A percentile compares a stretch with the other conserved stretches of the same genome.
phyloP scores from a whole-genome alignment of 768 basidiomycete genomes.

The Crucibulum laeve region DNA sequence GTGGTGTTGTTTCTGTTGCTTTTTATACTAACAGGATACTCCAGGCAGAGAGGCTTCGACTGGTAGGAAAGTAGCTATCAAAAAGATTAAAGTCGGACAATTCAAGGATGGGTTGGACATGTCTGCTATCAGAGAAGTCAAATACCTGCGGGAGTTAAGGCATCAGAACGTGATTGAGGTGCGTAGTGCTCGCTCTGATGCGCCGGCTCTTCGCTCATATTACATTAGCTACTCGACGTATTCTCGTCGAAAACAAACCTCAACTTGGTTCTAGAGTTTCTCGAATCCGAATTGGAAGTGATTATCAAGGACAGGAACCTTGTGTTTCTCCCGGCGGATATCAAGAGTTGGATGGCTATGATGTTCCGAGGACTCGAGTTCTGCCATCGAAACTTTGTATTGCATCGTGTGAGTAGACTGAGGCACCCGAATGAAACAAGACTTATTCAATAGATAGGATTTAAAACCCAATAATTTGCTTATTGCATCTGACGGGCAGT shows the following conservation, averaged over 20 bases:
- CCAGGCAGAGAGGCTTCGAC: slow-evolving; percentile 72
- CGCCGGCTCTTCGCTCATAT: not conserved
- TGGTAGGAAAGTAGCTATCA: slow-evolving; percentile 88
- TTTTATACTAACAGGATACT: slow-evolving; percentile 4
- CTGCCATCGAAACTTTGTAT: slow-evolving; percentile 90
- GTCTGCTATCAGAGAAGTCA: slow-evolving; percentile 98
- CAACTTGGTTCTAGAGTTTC: slow-evolving; percentile 94
- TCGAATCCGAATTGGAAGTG: slow-evolving; percentile 94
- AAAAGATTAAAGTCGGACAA: slow-evolving; percentile 95
- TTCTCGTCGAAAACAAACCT: slow-evolving; percentile 96
- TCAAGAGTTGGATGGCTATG: slow-evolving; percentile 99
- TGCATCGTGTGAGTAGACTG: slow-evolving; percentile 71
- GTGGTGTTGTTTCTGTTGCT: not conserved
- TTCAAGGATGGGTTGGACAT: slow-evolving; percentile 99
- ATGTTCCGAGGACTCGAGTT: slow-evolving; percentile 97
- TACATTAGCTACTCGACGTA: slow-evolving; percentile 82
- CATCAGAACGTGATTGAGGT: slow-evolving; percentile 97
- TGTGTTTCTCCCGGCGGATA: slow-evolving; percentile 91
- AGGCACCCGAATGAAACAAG: slow-evolving; percentile 1
- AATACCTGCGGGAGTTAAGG: slow-evolving; percentile 88
- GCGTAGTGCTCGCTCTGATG: slow-evolving; percentile 8
- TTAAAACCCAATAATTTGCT: slow-evolving; percentile 98
- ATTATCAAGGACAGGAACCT: slow-evolving; percentile 92
- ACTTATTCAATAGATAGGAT: slow-evolving; percentile 55
- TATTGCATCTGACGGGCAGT: slow-evolving; percentile 82